Percentiles rank a stretch among this genome's conserved stretches.
Conservation (phyloP, 441 rosid species). For the Populus hybrid region DNA sequence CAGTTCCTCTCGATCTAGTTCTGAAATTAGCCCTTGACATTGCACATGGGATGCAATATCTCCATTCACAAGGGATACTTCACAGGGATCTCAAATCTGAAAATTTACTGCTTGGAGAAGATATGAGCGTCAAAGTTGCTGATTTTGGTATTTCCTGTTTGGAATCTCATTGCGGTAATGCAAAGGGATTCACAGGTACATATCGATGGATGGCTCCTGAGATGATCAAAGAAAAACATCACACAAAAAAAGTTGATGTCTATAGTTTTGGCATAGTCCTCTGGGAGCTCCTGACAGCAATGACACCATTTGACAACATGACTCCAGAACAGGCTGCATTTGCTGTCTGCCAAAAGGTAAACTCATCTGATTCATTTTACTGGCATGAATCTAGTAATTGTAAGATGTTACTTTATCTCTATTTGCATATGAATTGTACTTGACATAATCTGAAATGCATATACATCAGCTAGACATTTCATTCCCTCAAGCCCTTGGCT, state of each 20-base stretch:
- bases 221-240: slow-evolving; percentile 16
- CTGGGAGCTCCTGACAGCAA: slow-evolving; percentile 76
- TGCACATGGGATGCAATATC: slow-evolving; percentile 72
- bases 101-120: slow-evolving; percentile 63
- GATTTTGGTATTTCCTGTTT: slow-evolving; percentile 76
- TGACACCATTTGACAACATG: slow-evolving; percentile 70
- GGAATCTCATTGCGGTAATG: slow-evolving; percentile 64
- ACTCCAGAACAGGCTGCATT: slow-evolving; percentile 85
- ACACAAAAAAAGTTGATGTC: slow-evolving; percentile 78
- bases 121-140: slow-evolving; percentile 69
- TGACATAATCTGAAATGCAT: neutral
- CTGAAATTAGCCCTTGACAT: slow-evolving; percentile 66
- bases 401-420: neutral
- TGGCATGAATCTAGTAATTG: neutral
- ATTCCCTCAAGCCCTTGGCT: neutral
- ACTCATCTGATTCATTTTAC: neutral
- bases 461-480: neutral
- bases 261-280: slow-evolving; percentile 79
- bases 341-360: slow-evolving; percentile 83
- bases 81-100: slow-evolving; percentile 81
- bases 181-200: slow-evolving; percentile 76
- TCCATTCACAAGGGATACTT: slow-evolving; percentile 67
- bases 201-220: slow-evolving; percentile 90
- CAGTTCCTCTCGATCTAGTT: slow-evolving; percentile 55
- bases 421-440: neutral